phyloP scores from a whole-genome alignment of 306 rosid genomes.

The Prunus campanulata region DNA sequence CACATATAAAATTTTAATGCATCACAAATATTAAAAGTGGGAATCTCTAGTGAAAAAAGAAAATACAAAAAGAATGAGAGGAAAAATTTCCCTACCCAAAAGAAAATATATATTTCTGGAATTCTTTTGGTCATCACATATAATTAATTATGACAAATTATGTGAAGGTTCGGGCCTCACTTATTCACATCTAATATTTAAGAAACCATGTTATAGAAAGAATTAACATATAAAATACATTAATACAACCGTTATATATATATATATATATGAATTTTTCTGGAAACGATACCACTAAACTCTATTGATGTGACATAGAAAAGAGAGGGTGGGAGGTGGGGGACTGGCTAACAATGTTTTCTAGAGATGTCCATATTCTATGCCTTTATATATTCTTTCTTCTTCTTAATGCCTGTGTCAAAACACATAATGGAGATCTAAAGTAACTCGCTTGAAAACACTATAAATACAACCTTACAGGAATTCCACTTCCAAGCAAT shows the following conservation, averaged over 20 bases:
- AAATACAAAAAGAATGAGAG: too few relatives aligned
- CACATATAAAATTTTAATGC: too few relatives aligned
- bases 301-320: slow-evolving; percentile 7
- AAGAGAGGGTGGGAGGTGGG: slow-evolving; percentile 5
- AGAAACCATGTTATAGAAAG: too few relatives aligned
- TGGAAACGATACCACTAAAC: slow-evolving; percentile 3
- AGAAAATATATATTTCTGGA: too few relatives aligned
- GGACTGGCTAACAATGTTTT: slow-evolving; percentile 1
- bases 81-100: too few relatives aligned
- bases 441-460: slow-evolving; percentile 1
- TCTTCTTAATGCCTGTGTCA: not conserved
- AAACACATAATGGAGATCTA: slow-evolving; percentile 3
- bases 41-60: too few relatives aligned
- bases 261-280: not conserved
- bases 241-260: not conserved
- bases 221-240: not conserved
- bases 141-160: too few relatives aligned
- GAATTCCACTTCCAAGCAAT: not conserved
- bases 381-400: not conserved
- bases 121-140: too few relatives aligned
- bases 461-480: slow-evolving; percentile 4
- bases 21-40: too few relatives aligned
- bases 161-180: too few relatives aligned
- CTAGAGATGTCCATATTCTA: not conserved
- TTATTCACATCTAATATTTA: too few relatives aligned